phyloP scores from a whole-genome alignment of 2,329 filamentous ascomycete genomes.

The Ophioceras dolichostomum region DNA sequence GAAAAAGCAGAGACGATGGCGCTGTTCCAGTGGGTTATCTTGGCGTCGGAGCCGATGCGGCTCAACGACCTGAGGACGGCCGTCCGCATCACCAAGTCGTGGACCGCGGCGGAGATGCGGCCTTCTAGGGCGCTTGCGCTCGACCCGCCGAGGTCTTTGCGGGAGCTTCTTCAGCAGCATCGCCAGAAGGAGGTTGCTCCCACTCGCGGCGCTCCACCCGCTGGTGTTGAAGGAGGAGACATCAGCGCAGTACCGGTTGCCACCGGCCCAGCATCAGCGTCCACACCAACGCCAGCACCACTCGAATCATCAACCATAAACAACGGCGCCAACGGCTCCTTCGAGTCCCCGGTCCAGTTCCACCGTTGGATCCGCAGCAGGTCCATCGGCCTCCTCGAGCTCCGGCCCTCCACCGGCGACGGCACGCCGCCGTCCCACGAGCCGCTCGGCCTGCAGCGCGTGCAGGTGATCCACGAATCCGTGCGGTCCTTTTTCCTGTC shows the following conservation, averaged over 20 bases:
- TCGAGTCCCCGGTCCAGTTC: constrained; percentile 16
- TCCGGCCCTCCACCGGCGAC: constrained; percentile 10
- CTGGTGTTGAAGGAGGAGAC: not conserved
- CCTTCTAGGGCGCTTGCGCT: constrained; percentile 13
- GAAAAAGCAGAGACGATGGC: constrained; percentile 16
- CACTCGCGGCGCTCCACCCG: constrained; percentile 10
- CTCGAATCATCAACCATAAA: too few relatives aligned
- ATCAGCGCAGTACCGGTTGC: not conserved
- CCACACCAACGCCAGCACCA: too few relatives aligned
- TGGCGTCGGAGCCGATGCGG: constrained; percentile 18
- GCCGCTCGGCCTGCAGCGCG: constrained; percentile 16
- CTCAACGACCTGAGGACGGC: constrained; percentile 19
- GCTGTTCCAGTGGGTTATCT: constrained; percentile 21
- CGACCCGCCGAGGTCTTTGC: constrained; percentile 12
- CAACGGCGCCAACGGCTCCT: constrained; percentile 2
- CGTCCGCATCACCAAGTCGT: constrained; percentile 14
- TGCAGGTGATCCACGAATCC: constrained; percentile 18
- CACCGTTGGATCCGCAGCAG: constrained; percentile 17
- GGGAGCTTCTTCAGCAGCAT: constrained; percentile 12
- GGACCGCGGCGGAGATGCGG: constrained; percentile 5
- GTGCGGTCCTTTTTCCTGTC: constrained; percentile 19
- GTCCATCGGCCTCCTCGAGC: constrained; percentile 19
- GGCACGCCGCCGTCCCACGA: constrained; percentile 5
- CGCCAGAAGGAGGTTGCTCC: constrained; percentile 7
- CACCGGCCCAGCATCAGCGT: too few relatives aligned